Evolutionary conservation across 2,329 filamentous ascomycete species (phyloP).

Genomic region (Orbilia oligospora): DNA sequence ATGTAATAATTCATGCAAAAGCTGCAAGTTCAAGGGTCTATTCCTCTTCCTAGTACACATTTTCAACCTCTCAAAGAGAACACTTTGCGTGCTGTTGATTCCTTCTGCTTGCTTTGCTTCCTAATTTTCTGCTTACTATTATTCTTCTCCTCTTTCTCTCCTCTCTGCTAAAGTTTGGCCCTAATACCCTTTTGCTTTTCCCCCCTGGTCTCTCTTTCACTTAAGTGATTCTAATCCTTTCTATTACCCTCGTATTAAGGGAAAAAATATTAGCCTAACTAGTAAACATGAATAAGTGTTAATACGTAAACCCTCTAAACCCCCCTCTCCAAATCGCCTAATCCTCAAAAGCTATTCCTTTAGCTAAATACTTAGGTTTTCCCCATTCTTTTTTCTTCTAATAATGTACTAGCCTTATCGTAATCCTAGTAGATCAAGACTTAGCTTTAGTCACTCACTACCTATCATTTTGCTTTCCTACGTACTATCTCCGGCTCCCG

Average conservation of each 20-base stretch:
- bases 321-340: constrained; percentile 2
- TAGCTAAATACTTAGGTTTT: not conserved
- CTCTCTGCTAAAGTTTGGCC: not conserved
- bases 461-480: not conserved
- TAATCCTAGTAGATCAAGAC: constrained; percentile 16
- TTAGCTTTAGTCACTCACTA: constrained; percentile 1
- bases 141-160: constrained; percentile 9
- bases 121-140: not conserved
- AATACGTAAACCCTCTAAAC: constrained; percentile 20
- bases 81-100: not conserved
- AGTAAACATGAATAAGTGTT: not conserved
- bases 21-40: constrained; percentile 51
- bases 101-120: not conserved
- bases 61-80: constrained; percentile 6
- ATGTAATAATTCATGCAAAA: constrained; percentile 60
- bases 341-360: constrained; percentile 1
- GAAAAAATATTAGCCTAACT: not conserved
- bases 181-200: constrained; percentile 7
- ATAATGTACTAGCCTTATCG: constrained; percentile 22
- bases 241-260: not conserved
- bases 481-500: constrained; percentile 41
- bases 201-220: not conserved
- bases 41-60: constrained; percentile 18
- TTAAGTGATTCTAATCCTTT: constrained; percentile 5
- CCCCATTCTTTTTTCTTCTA: not conserved